Evolutionary conservation across 2,329 filamentous ascomycete genomes (phyloP).

Genomic region (Fusarium xyrophilum): DNA sequence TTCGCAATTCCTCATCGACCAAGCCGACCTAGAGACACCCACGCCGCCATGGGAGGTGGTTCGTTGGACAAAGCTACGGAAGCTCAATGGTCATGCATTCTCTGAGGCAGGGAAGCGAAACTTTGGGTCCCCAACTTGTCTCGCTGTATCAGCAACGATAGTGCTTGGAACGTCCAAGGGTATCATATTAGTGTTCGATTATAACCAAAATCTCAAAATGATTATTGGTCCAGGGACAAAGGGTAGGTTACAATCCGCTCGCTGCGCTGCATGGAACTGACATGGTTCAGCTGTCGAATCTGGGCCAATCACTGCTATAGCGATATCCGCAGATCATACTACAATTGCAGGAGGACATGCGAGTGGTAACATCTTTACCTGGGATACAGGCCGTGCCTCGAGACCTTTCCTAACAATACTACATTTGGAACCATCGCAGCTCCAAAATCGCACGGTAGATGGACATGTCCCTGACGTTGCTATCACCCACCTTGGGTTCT

Average conservation of each 20-base stretch:
- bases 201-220: constrained; percentile 91
- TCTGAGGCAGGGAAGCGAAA: constrained; percentile 91
- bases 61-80: constrained; percentile 91
- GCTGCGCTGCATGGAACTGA: constrained; percentile 40
- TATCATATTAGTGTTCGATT: constrained; percentile 94
- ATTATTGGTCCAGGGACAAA: constrained; percentile 95
- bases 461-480: constrained; percentile 81
- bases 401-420: constrained; percentile 88
- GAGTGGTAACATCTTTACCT: constrained; percentile 92
- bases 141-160: constrained; percentile 86
- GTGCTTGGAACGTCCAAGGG: constrained; percentile 93
- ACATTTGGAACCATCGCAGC: constrained; percentile 71
- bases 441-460: constrained; percentile 73
- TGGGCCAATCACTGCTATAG: constrained; percentile 83
- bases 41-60: constrained; percentile 96
- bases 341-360: constrained; percentile 90
- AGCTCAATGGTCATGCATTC: constrained; percentile 87
- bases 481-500: constrained; percentile 90
- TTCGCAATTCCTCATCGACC: constrained; percentile 70
- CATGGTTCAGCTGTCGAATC: constrained; percentile 77
- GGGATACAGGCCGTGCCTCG: constrained; percentile 85
- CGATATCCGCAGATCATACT: constrained; percentile 91
- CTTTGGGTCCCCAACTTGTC: constrained; percentile 89
- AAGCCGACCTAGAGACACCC: constrained; percentile 71
- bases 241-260: constrained; percentile 57